Conservation (phyloP, 2,329 filamentous ascomycete genomes). For the Magnaporthiopsis incrustans region DNA sequence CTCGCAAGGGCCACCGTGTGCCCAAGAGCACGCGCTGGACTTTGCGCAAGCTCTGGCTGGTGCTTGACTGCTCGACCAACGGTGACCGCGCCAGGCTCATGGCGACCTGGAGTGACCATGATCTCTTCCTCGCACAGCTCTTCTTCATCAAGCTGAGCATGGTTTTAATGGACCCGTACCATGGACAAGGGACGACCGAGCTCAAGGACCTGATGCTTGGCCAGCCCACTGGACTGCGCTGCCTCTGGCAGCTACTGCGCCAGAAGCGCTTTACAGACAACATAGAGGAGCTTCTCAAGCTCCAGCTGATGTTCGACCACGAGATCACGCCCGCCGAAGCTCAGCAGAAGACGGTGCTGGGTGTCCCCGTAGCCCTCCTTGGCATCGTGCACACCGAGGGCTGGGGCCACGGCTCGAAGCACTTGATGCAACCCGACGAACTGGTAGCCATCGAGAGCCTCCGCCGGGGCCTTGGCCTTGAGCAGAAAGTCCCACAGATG, state of each 20-base stretch:
- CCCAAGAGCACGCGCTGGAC: slow-evolving; percentile 27
- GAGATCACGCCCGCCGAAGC: background rate
- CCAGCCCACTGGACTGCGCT: slow-evolving; percentile 41
- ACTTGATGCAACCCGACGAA: slow-evolving; percentile 49
- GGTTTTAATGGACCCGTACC: slow-evolving; percentile 56
- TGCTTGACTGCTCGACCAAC: slow-evolving; percentile 59
- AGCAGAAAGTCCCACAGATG: slow-evolving; percentile 42
- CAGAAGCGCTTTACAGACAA: slow-evolving; percentile 39
- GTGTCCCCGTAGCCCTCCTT: slow-evolving; percentile 42
- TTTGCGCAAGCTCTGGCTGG: slow-evolving; percentile 58
- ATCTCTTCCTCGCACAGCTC: slow-evolving; percentile 53
- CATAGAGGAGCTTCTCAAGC: slow-evolving; percentile 42
- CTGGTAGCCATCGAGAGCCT: slow-evolving; percentile 49
- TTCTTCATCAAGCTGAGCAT: slow-evolving; percentile 68
- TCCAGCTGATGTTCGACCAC: slow-evolving; percentile 49
- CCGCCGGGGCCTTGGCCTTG: slow-evolving; percentile 43
- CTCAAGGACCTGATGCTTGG: slow-evolving; percentile 52
- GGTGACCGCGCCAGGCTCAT: slow-evolving; percentile 45
- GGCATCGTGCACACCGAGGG: slow-evolving; percentile 47
- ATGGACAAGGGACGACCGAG: slow-evolving; percentile 29
- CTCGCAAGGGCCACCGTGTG: slow-evolving; percentile 47
- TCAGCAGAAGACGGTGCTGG: slow-evolving; percentile 29
- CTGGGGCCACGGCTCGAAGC: slow-evolving; percentile 39
- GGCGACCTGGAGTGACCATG: slow-evolving; percentile 49
- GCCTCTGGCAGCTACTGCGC: slow-evolving; percentile 53